Evolutionary conservation across 306 rosid genomes (phyloP), one percentile per base, ranked within the genome.

Genomic region (Vigna reflexopilosa): DNA sequence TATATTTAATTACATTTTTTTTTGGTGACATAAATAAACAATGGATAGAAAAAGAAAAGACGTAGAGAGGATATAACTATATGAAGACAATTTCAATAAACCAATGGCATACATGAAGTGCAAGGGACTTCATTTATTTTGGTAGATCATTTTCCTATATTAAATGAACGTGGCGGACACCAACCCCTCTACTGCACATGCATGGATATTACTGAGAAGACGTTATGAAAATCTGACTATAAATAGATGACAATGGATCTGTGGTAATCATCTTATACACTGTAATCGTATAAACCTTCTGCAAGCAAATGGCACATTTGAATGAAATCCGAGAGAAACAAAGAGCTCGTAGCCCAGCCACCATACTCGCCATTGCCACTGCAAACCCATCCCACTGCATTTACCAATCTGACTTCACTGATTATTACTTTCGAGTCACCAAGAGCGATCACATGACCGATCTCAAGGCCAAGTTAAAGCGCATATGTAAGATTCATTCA

Each of bases 271-370:
- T 10, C 28, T 9, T 6, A 15, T 15, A 3, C 1, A n/a, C 7
- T 6, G 24, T 1, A 4, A 14, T 38, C 7, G 8, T 9, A 24
- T 10, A 4, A 56, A 56, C 62, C 59, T 20, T 6, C 15, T 4
- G 6, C 32, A 3, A 56, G 3, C 19, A 62, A 66, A 66, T 82
- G 85, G 58, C 73, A 71, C n/a, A 77, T 58, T 77, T 82, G 34
- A 22, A 77, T 22, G 9, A 22, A 22, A 22, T 22, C 24, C 24
- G 24, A 22, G 24, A 22, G 24, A 22, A 22, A 22, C 24, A 22
- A 22, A 22, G 24, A 22, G 24, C 1, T 22, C 24, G 24, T 22
- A 22, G 24, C 24, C 24, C 24, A 22, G 24, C 24, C 24, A 22
- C 24, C 24, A 22, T 22, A 22, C 24, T 22, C 24, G 24, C 24